Evolutionary conservation across 192 early-diverging fungal genomes (phyloP), one percentile per base, ranked within the genome.

Genomic region (Coemansia sp.): DNA sequence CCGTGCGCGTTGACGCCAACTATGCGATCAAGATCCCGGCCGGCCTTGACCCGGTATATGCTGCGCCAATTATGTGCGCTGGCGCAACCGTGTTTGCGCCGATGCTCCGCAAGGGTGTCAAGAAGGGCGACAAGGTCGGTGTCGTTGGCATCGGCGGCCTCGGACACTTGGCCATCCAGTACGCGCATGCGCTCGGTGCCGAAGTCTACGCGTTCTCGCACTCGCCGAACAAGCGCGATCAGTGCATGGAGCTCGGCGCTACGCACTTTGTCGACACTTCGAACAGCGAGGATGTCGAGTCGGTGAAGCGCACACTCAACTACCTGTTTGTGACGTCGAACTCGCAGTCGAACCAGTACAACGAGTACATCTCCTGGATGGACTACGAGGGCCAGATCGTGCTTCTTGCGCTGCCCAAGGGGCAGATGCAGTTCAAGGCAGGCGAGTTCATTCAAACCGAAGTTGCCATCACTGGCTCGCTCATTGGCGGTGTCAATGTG

Each of bases 131-230:
- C 16, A 67, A 75, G 4, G 84, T 92, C 12, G 91, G 83, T 10
- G 76, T 92, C 3, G 81, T 91, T 33, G 92, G 92, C 32, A 72
- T 94, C 18, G 92, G 92, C 12, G 90, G 90, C 19, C 72, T 93
- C 28, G 87, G 89, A 22, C 88, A 89, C 54, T 76, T 89, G 52
- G 88, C 83, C 4, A 71, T 89, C 24, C 87, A 89, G 69, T 89
- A 69, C 56, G 85, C 84, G 22, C 42, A 55, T 8, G 84, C 83
- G 0, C 68, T 80, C 30, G 65, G 73, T 0, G 71, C 80, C 12
- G 58, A 82, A 0, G 78, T 87, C 0, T 58, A 80, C 6, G 83
- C 81, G 2, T 77, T 86, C 40, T 87, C 88, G 48, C 73, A 81
- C 27, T 75, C 71, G 6, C 60, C 73, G 21, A 70, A 64, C 58